These are phyloP conservation scores for Tubosaeta sp. DNA, from an alignment of 768 basidiomycete genomes.

Conservation along the genomic window DNA sequence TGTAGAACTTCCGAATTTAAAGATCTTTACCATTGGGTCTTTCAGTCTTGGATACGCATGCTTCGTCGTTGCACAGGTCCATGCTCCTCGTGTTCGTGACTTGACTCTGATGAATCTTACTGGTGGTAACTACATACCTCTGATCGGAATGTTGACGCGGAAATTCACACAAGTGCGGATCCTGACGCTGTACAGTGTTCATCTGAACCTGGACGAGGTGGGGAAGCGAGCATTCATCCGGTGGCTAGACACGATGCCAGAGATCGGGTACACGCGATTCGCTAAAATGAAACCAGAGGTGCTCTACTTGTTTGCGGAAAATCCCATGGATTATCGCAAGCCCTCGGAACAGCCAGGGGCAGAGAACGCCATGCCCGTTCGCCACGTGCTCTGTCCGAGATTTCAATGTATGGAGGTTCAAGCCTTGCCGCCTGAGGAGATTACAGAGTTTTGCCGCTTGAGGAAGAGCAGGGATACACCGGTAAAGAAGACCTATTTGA, in stretches of 20 bases:
- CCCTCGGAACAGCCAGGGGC: conserved; percentile 7
- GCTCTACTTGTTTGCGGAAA: conserved; percentile 46
- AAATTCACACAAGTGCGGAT: conserved; percentile 51
- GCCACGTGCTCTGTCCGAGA: conserved; percentile 39
- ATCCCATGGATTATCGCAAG: conserved; percentile 28
- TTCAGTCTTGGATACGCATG: conserved; percentile 46
- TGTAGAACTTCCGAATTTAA: conserved; percentile 46
- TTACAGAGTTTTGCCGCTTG: conserved; percentile 34
- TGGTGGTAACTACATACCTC: conserved; percentile 46
- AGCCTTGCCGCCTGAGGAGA: conserved; percentile 26
- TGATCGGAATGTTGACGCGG: conserved; percentile 45
- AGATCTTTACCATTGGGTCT: conserved; percentile 54
- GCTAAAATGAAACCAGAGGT: conserved; percentile 40
- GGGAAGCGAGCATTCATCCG: conserved; percentile 35
- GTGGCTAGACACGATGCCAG: conserved; percentile 59
- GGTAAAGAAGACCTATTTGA: conserved; percentile 48
- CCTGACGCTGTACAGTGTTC: conserved; percentile 48
- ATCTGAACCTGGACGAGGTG: conserved; percentile 27
- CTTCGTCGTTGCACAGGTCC: conserved; percentile 45
- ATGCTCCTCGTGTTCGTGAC: conserved; percentile 54
- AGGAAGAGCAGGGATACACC: conserved; percentile 42
- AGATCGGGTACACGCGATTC: conserved; percentile 46
- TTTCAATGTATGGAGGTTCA: conserved; percentile 47
- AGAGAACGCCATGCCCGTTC: not conserved
- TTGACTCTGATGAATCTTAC: conserved; percentile 53